Percentiles rank a stretch among this genome's conserved stretches.
Conservation (phyloP, 371 early-diverging fungal species). For the Rhizopus sp. region DNA sequence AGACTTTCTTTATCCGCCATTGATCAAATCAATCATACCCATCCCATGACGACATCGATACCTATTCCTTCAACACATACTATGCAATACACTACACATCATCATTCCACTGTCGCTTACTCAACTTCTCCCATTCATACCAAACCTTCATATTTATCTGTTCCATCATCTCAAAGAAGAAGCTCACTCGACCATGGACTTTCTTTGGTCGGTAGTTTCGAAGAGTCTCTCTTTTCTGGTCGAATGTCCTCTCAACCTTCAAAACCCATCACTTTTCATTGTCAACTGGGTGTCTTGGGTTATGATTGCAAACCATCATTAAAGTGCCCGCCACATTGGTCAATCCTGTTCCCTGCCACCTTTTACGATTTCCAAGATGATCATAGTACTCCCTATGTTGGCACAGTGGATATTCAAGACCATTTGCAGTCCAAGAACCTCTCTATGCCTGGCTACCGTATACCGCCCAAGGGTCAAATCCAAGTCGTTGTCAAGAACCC, state of each 20-base stretch:
- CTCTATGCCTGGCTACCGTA: conserved; percentile 56
- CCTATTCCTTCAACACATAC: conserved; percentile 33
- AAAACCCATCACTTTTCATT: conserved; percentile 71
- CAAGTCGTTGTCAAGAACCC: conserved; percentile 87
- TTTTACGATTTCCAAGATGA: conserved; percentile 71
- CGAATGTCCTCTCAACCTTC: conserved; percentile 82
- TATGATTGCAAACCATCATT: conserved; percentile 61
- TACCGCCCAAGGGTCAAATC: conserved; percentile 80
- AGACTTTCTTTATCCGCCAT: conserved; percentile 46
- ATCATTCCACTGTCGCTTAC: conserved; percentile 28
- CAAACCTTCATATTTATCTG: conserved; percentile 7
- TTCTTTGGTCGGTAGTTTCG: conserved; percentile 74
- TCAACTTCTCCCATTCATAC: conserved; percentile 35
- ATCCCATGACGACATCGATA: conserved; percentile 9
- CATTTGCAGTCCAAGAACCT: background rate
- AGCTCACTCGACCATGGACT: conserved; percentile 26
- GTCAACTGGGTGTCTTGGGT: conserved; percentile 77
- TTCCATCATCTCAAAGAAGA: conserved; percentile 9
- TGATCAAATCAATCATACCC: conserved; percentile 21
- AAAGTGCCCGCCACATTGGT: conserved; percentile 71
- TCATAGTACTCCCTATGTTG: conserved; percentile 55
- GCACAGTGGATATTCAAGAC: conserved; percentile 44
- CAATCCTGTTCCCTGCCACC: conserved; percentile 70
- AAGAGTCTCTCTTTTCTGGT: conserved; percentile 81
- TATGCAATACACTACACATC: conserved; percentile 48